phyloP scores from a whole-genome alignment of 768 basidiomycete species.

The Astraeus odoratus region DNA sequence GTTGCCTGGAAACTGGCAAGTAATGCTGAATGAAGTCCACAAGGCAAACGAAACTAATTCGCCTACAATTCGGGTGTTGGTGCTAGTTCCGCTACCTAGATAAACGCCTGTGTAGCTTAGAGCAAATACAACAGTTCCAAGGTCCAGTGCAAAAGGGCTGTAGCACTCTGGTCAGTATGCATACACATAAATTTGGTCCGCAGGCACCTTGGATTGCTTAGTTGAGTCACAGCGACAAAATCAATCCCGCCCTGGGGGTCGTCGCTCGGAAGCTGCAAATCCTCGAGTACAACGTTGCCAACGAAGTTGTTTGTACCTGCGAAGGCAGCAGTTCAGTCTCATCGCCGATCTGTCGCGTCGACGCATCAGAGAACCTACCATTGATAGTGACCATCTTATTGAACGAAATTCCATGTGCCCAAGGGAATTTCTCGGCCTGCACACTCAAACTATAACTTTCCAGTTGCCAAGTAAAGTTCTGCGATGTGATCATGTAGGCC shows the following conservation, averaged over 20 bases:
- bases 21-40: conserved; percentile 1
- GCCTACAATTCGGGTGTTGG: conserved; percentile 43
- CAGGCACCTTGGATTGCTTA: conserved; percentile 51
- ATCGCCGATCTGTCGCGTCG: too few relatives aligned
- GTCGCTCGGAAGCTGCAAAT: conserved; percentile 62
- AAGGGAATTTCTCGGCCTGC: conserved; percentile 61
- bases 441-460: conserved; percentile 50
- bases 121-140: conserved; percentile 61
- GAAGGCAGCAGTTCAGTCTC: neutral
- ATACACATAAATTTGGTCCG: neutral
- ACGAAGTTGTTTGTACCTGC: conserved; percentile 57
- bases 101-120: conserved; percentile 51
- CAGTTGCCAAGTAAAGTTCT: conserved; percentile 64
- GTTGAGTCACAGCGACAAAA: conserved; percentile 48
- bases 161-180: neutral
- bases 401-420: conserved; percentile 58
- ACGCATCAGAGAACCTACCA: conserved; percentile 27
- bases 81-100: conserved; percentile 50
- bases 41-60: neutral
- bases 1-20: conserved; percentile 38
- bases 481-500: conserved; percentile 54
- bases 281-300: conserved; percentile 45
- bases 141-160: conserved; percentile 62
- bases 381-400: conserved; percentile 52
- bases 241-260: conserved; percentile 61